Percentiles rank a stretch among this genome's conserved stretches.
phyloP scores from a whole-genome alignment of 1,284 basidiomycete species.

The Marasmius sp. region DNA sequence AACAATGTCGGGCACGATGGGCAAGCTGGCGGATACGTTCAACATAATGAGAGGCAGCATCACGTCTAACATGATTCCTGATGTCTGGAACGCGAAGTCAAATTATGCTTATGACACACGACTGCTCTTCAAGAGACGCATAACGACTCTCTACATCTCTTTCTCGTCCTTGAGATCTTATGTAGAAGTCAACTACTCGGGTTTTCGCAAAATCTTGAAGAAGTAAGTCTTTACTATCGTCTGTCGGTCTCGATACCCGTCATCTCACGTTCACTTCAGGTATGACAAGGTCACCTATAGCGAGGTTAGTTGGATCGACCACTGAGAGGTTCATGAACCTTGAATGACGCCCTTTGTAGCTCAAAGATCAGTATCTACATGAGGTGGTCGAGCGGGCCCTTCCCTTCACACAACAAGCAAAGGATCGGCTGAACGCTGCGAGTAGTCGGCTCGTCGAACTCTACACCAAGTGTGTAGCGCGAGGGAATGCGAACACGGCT shows the following conservation, averaged over 20 bases:
- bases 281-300: conserved; percentile 95
- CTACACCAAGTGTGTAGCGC: conserved; percentile 87
- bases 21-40: conserved; percentile 49
- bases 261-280: conserved; percentile 34
- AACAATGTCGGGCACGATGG: conserved; percentile 39
- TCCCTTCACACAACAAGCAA: conserved; percentile 70
- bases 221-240: conserved; percentile 57
- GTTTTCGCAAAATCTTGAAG: conserved; percentile 95
- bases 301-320: conserved; percentile 42
- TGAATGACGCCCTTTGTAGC: conserved; percentile 32
- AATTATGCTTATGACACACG: conserved; percentile 90
- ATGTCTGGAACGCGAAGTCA: conserved; percentile 80
- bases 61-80: conserved; percentile 36
- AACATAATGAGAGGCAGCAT: conserved; percentile 52
- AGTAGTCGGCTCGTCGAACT: conserved; percentile 69
- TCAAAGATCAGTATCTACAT: conserved; percentile 84
- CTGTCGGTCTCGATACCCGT: conserved; percentile 7
- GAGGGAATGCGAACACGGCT: conserved; percentile 72
- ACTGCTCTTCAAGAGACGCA: conserved; percentile 88
- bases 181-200: conserved; percentile 91
- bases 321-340: neutral
- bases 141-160: conserved; percentile 85
- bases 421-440: conserved; percentile 63
- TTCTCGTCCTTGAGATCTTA: conserved; percentile 90
- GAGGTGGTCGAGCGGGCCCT: conserved; percentile 66